Evolutionary conservation across 2,329 filamentous ascomycete genomes (phyloP).

Genomic region (Cytospora piceae): DNA sequence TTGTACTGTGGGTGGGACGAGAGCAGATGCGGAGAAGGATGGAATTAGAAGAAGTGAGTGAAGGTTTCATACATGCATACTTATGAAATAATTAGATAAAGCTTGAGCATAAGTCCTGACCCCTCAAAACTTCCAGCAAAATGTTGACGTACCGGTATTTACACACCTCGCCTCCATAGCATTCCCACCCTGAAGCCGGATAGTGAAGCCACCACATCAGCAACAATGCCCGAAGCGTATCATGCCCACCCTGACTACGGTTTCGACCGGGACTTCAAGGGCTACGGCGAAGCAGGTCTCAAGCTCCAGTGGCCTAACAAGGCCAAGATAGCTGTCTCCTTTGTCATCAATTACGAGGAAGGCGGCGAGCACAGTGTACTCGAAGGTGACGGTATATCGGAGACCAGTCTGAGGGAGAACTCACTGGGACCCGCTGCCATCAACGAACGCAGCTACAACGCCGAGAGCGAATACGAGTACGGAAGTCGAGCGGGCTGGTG

Average conservation of each 20-base stretch:
- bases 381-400: slow-evolving; percentile 44
- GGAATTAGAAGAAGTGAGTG: background rate
- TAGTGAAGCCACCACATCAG: background rate
- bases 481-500: slow-evolving; percentile 53
- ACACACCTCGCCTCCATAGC: too few relatives aligned
- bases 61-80: background rate
- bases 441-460: slow-evolving; percentile 50
- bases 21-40: background rate
- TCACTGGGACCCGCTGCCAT: slow-evolving; percentile 39
- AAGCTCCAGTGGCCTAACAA: slow-evolving; percentile 45
- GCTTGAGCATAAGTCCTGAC: background rate
- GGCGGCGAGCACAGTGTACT: slow-evolving; percentile 44
- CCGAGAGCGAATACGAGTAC: slow-evolving; percentile 56
- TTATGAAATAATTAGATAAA: background rate
- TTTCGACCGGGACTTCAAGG: slow-evolving; percentile 41
- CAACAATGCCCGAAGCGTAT: slow-evolving; percentile 15
- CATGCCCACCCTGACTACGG: slow-evolving; percentile 36
- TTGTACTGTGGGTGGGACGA: background rate
- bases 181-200: background rate
- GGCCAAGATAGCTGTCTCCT: slow-evolving; percentile 49
- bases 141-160: too few relatives aligned
- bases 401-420: slow-evolving; percentile 46
- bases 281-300: slow-evolving; percentile 46
- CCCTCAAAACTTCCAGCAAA: background rate
- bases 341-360: slow-evolving; percentile 52